Evolutionary conservation across 352 stramenopile species (phyloP).

Genomic region (Pythium pyrilobum): DNA sequence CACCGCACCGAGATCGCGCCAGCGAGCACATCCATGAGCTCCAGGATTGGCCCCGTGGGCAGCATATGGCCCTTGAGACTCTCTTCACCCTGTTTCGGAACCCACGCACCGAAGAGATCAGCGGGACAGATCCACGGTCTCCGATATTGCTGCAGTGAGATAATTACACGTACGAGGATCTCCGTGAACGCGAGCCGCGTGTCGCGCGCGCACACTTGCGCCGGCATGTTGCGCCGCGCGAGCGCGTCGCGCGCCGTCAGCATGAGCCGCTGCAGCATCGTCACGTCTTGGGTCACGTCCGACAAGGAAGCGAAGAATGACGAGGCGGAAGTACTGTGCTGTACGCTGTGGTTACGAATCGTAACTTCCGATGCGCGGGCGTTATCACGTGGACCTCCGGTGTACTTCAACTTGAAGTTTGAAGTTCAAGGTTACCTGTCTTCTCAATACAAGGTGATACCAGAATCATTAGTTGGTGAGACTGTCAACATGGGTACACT

Average conservation of each 20-base stretch:
- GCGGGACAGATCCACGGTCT: background rate
- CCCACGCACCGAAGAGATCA: no score
- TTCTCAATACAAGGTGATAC: no score
- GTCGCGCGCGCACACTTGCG: constrained; percentile 20
- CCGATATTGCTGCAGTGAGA: background rate
- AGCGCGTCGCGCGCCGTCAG: constrained; percentile 13
- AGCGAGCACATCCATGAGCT: constrained; percentile 31
- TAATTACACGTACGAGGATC: constrained; percentile 18
- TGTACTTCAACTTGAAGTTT: no score
- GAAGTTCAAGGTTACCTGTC: no score
- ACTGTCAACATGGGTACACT: no score
- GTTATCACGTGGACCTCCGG: no score
- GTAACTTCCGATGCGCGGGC: no score
- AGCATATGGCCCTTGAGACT: constrained; percentile 26
- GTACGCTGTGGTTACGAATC: no score
- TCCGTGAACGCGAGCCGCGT: constrained; percentile 38
- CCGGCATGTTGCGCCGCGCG: constrained; percentile 8
- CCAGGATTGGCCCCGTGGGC: constrained; percentile 24
- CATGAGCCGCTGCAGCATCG: constrained; percentile 8
- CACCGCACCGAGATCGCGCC: constrained; percentile 22
- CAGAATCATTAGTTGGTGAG: no score
- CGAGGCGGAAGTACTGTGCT: no score
- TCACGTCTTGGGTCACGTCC: no score
- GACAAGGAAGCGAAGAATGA: no score
- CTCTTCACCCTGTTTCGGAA: constrained; percentile 26